phyloP scores from a whole-genome alignment of 257 asterid species.

The Solanum chilense region DNA sequence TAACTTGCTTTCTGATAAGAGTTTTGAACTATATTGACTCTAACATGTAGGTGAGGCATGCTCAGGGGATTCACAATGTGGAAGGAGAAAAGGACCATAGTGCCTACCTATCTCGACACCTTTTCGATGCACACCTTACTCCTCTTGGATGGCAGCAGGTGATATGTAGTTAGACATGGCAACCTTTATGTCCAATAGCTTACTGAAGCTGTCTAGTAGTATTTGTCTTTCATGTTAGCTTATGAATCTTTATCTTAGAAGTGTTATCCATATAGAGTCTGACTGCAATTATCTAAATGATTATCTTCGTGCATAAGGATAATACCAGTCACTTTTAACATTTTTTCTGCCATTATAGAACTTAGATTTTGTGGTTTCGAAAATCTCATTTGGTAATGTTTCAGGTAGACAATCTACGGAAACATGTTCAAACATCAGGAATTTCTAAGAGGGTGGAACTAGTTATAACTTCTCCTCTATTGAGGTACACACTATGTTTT shows the following conservation, averaged over 20 bases:
- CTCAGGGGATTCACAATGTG: constrained; percentile 93
- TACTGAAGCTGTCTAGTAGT: background rate
- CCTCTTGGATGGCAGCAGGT: constrained; percentile 99
- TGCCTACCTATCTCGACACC: constrained; percentile 71
- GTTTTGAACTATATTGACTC: background rate
- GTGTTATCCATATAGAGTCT: background rate
- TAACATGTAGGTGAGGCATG: constrained; percentile 76
- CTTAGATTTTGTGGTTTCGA: background rate
- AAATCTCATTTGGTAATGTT: background rate
- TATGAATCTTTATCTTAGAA: background rate
- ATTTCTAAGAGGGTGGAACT: constrained; percentile 47
- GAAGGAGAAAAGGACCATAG: constrained; percentile 84
- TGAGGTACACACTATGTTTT: constrained; percentile 32
- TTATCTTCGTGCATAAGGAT: background rate
- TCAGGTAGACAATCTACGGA: constrained; percentile 80
- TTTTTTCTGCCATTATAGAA: background rate
- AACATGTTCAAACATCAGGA: constrained; percentile 64
- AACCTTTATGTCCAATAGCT: background rate
- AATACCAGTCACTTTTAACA: background rate
- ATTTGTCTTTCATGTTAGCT: background rate
- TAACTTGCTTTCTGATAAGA: background rate
- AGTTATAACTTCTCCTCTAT: constrained; percentile 70
- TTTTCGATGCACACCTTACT: constrained; percentile 84
- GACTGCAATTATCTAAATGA: background rate
- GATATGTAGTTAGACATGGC: background rate